These are phyloP conservation scores for Boletus reticulatus DNA, from an alignment of 768 basidiomycete genomes.

Conservation along the genomic window DNA sequence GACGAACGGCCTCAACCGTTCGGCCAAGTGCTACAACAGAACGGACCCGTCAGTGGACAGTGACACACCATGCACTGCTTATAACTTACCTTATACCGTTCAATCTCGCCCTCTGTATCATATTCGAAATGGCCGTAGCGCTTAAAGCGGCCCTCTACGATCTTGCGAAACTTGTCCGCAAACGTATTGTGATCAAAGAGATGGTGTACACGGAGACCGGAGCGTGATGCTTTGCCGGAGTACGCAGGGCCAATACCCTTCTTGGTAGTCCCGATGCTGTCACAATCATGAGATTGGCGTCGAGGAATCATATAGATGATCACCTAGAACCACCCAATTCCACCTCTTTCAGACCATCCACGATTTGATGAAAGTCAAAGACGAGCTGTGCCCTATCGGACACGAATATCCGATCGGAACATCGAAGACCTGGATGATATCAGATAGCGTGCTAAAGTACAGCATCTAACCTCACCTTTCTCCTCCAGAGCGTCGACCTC, in stretches of 20 bases:
- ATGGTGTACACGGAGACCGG: constrained; percentile 94
- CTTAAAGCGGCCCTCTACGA: constrained; percentile 97
- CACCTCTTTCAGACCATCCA: constrained; percentile 97
- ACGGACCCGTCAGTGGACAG: not conserved
- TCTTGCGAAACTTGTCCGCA: constrained; percentile 86
- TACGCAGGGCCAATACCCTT: constrained; percentile 99
- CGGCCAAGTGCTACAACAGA: constrained; percentile 65
- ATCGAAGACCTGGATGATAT: constrained; percentile 67
- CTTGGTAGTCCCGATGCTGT: constrained; percentile 95
- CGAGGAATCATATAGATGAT: not conserved
- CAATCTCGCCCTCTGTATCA: constrained; percentile 95
- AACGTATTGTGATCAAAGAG: constrained; percentile 86
- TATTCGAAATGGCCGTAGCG: constrained; percentile 98
- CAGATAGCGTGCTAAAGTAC: not conserved
- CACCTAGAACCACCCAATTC: constrained; percentile 87
- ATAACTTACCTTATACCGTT: constrained; percentile 77
- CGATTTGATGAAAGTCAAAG: constrained; percentile 99
- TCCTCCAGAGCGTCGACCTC: constrained; percentile 85
- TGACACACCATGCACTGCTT: not conserved
- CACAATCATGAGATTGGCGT: not conserved
- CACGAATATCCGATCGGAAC: constrained; percentile 80
- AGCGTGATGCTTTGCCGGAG: constrained; percentile 95
- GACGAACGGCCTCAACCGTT: constrained; percentile 83
- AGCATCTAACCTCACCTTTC: constrained; percentile 56
- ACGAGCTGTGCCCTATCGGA: constrained; percentile 97